Percentiles rank a stretch among this genome's conserved stretches.
These are phyloP conservation scores for Pseudogymnoascus sp. DNA, from an alignment of 2,329 filamentous ascomycete species.

Conservation along the genomic window DNA sequence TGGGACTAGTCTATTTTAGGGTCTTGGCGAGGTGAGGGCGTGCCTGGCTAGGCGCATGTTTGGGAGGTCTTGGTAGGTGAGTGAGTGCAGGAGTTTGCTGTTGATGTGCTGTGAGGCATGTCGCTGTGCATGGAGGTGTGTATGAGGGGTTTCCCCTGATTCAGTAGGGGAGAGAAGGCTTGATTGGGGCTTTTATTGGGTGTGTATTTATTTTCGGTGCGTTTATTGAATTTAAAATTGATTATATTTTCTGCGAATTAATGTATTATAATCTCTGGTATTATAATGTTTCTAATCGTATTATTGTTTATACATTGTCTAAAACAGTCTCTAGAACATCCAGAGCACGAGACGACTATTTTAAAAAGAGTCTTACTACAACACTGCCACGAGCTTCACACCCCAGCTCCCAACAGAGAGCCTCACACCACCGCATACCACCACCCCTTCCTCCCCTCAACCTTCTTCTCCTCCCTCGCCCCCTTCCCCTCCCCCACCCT, in stretches of 20 bases:
- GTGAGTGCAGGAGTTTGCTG: background rate
- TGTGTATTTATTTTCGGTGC: too few species aligned
- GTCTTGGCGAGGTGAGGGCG: background rate
- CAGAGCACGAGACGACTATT: background rate
- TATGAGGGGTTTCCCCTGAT: too few species aligned
- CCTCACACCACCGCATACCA: background rate
- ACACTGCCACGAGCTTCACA: background rate
- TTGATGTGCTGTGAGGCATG: too few species aligned
- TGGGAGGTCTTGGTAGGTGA: background rate
- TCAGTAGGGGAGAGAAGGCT: too few species aligned
- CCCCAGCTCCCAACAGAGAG: background rate
- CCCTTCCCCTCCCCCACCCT: slow-evolving; percentile 10
- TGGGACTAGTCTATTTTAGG: background rate
- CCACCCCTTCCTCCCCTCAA: background rate
- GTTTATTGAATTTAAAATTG: too few species aligned
- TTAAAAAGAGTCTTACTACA: background rate
- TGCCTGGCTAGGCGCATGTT: background rate
- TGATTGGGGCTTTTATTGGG: too few species aligned
- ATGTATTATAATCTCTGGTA: background rate
- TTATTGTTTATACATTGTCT: background rate
- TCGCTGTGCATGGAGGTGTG: too few species aligned
- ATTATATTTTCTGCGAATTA: too few species aligned
- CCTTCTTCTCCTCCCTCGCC: background rate
- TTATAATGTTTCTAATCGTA: too few species aligned
- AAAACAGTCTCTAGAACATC: background rate